phyloP scores from a whole-genome alignment of 495 filamentous ascomycete species.

The Xylaria sp. region DNA sequence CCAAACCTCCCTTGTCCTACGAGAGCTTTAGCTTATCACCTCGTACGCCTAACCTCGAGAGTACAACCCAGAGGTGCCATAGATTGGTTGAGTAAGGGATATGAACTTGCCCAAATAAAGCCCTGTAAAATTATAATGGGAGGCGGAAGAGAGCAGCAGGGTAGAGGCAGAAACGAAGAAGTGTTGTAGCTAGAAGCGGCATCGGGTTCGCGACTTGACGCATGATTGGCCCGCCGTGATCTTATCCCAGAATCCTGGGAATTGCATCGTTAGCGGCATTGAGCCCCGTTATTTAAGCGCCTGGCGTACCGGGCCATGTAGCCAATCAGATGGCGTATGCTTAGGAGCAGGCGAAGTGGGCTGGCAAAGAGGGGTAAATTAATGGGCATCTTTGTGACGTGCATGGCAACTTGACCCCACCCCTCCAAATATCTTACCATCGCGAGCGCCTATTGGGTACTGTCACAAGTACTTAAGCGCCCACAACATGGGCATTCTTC shows the following conservation, averaged over 20 bases:
- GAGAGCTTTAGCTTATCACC: not conserved
- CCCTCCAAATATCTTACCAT: constrained; percentile 6
- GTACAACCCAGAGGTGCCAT: not conserved
- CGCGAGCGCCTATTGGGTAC: constrained; percentile 20
- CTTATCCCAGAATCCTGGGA: constrained; percentile 33
- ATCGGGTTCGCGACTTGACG: constrained; percentile 2
- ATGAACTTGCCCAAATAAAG: not conserved
- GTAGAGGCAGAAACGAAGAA: not conserved
- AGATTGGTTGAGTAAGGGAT: not conserved
- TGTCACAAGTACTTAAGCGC: constrained; percentile 23
- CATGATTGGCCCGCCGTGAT: constrained; percentile 20
- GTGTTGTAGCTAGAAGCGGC: not conserved
- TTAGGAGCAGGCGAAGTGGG: constrained; percentile 8
- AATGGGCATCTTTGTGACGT: constrained; percentile 23
- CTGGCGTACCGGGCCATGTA: not conserved
- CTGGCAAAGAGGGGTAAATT: constrained; percentile 22
- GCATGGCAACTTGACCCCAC: constrained; percentile 12
- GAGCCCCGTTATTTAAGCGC: constrained; percentile 25
- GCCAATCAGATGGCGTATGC: constrained; percentile 14
- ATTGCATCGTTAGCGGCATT: constrained; percentile 24
- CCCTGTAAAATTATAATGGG: not conserved
- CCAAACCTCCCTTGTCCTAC: not conserved
- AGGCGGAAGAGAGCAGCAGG: not conserved
- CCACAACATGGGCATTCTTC: constrained; percentile 17
- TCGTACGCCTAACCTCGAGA: not conserved